Conservation (phyloP, 2,329 filamentous ascomycete genomes). For the Mycogone perniciosa region DNA sequence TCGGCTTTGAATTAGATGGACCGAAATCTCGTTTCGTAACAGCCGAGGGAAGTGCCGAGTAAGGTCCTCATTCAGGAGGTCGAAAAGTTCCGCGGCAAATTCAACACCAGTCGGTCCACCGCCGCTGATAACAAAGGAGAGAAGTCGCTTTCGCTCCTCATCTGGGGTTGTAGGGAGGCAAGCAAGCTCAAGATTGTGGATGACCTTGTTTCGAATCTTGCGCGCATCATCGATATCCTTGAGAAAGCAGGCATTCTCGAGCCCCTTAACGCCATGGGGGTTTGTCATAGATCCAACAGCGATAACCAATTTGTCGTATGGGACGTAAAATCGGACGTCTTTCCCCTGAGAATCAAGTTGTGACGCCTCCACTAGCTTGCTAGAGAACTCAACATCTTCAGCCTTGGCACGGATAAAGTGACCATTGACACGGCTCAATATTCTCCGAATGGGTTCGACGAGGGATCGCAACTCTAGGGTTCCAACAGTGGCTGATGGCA, state of each 20-base stretch:
- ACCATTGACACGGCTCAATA: conserved; percentile 69
- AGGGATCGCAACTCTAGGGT: conserved; percentile 86
- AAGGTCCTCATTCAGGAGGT: conserved; percentile 93
- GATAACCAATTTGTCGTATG: conserved; percentile 93
- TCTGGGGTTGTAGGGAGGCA: conserved; percentile 90
- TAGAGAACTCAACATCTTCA: conserved; percentile 83
- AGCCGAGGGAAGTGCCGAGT: conserved; percentile 77
- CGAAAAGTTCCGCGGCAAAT: conserved; percentile 92
- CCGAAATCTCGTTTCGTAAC: conserved; percentile 93
- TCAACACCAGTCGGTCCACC: conserved; percentile 96
- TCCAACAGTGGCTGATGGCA: conserved; percentile 93
- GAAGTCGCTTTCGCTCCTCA: conserved; percentile 74
- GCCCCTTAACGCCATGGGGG: conserved; percentile 87
- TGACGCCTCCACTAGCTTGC: conserved; percentile 83
- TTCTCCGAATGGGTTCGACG: conserved; percentile 85
- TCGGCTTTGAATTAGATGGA: conserved; percentile 92
- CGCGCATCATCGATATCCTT: conserved; percentile 94
- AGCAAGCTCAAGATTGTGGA: conserved; percentile 83
- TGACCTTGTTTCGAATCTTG: conserved; percentile 78
- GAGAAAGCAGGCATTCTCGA: conserved; percentile 89
- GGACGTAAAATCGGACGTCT: conserved; percentile 81
- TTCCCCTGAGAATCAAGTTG: conserved; percentile 65
- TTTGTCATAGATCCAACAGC: conserved; percentile 91
- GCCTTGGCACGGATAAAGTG: conserved; percentile 87
- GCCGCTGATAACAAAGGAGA: conserved; percentile 94